Conservation (phyloP, 2,329 filamentous ascomycete species). For the Aspergillus latus region DNA sequence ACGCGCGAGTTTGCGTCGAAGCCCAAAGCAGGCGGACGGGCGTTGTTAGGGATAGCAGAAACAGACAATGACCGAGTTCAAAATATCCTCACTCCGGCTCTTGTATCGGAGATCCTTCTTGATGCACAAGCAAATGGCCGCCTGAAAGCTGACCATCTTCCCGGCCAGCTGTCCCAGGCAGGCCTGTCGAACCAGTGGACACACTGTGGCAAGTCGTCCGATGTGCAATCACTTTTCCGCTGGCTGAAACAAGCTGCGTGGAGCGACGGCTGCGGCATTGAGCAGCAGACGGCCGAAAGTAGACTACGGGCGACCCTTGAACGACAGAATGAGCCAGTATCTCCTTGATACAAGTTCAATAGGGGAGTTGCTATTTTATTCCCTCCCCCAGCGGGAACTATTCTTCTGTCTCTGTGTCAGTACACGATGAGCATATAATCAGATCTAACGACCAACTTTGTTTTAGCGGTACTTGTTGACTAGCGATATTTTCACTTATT, state of each 20-base stretch:
- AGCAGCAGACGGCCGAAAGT: slow-evolving; percentile 37
- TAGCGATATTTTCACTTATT: slow-evolving; percentile 1
- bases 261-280: slow-evolving; percentile 18
- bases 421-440: not conserved
- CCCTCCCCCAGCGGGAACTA: no score
- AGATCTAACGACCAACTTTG: not conserved
- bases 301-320: slow-evolving; percentile 39
- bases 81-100: slow-evolving; percentile 36
- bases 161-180: not conserved
- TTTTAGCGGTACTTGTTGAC: not conserved
- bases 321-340: slow-evolving; percentile 21
- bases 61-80: slow-evolving; percentile 14
- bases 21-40: slow-evolving; percentile 29
- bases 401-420: not conserved
- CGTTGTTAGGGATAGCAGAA: slow-evolving; percentile 29
- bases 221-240: slow-evolving; percentile 36
- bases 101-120: slow-evolving; percentile 42
- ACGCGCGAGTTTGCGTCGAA: slow-evolving; percentile 32
- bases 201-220: slow-evolving; percentile 22
- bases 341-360: not conserved
- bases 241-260: slow-evolving; percentile 34
- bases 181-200: not conserved
- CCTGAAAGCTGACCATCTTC: not conserved
- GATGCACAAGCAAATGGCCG: slow-evolving; percentile 35
- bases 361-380: not conserved